These are phyloP conservation scores for Stevia rebaudiana DNA, from an alignment of 140 eudicot genomes.

Conservation along the genomic window DNA sequence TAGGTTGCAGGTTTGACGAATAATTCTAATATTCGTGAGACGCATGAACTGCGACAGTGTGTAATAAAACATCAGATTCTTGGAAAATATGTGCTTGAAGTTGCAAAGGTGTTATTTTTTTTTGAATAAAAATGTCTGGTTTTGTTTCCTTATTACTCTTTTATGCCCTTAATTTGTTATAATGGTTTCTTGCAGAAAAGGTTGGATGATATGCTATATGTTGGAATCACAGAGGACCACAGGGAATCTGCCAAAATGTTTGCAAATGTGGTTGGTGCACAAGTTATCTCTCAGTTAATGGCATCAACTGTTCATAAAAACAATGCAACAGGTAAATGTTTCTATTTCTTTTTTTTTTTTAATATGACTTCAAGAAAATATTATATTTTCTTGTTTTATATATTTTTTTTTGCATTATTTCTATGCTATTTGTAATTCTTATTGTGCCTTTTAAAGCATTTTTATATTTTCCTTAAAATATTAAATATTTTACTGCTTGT, in stretches of 20 bases:
- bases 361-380: background rate
- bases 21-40: conserved; percentile 59
- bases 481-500: conserved; percentile 11
- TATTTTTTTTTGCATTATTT: background rate
- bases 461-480: background rate
- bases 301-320: conserved; percentile 25
- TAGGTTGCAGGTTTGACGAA: conserved; percentile 93
- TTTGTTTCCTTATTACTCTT: background rate
- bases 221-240: conserved; percentile 93
- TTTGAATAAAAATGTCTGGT: background rate
- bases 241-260: conserved; percentile 84
- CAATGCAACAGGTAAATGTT: conserved; percentile 42
- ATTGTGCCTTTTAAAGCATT: background rate
- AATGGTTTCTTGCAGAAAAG: conserved; percentile 76
- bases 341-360: background rate
- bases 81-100: conserved; percentile 85
- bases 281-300: conserved; percentile 69
- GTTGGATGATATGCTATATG: conserved; percentile 86
- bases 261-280: conserved; percentile 89
- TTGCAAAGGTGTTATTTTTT: conserved; percentile 63
- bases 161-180: conserved; percentile 20
- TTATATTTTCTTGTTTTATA: background rate
- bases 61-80: conserved; percentile 59
- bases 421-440: background rate
- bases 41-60: conserved; percentile 86